Evolutionary conservation across 2,329 filamentous ascomycete species (phyloP).

Genomic region (Cytospora piceicola): DNA sequence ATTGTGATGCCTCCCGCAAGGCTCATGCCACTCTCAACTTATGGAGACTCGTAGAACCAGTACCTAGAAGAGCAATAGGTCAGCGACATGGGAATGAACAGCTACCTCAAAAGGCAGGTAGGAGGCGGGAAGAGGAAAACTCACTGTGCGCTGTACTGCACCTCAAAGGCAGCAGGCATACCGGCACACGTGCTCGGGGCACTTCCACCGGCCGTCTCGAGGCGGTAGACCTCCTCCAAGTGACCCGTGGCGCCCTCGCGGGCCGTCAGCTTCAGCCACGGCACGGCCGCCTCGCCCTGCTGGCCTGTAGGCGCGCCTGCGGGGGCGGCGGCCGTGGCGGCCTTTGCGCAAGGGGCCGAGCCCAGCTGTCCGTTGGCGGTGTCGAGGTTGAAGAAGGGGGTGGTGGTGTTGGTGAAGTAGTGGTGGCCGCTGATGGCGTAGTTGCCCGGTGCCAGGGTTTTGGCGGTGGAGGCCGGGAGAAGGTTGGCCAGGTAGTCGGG

Average conservation of each 20-base stretch:
- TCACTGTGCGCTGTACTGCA: conserved; percentile 85
- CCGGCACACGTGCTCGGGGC: conserved; percentile 74
- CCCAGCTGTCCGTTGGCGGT: conserved; percentile 59
- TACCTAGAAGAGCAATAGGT: conserved; percentile 38
- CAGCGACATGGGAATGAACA: not conserved
- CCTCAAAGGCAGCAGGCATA: conserved; percentile 64
- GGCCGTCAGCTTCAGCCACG: conserved; percentile 67
- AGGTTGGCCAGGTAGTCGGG: conserved; percentile 35
- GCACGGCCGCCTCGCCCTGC: conserved; percentile 68
- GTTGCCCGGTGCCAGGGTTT: conserved; percentile 58
- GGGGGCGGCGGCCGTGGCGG: conserved; percentile 65
- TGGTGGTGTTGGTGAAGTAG: conserved; percentile 73
- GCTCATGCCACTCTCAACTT: not conserved
- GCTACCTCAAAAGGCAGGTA: not conserved
- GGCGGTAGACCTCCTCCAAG: conserved; percentile 77
- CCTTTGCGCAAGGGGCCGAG: conserved; percentile 65
- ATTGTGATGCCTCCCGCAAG: not conserved
- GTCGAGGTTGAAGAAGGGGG: conserved; percentile 81
- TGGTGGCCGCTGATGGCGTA: conserved; percentile 74
- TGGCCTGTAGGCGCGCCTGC: conserved; percentile 61
- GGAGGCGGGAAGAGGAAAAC: conserved; percentile 45
- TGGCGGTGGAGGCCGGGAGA: conserved; percentile 24
- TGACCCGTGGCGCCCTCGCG: conserved; percentile 58
- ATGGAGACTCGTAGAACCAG: conserved; percentile 42
- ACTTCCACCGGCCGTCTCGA: conserved; percentile 81